Conservation (phyloP, 257 asterid species). For the Parsonsia alboflavescens region DNA sequence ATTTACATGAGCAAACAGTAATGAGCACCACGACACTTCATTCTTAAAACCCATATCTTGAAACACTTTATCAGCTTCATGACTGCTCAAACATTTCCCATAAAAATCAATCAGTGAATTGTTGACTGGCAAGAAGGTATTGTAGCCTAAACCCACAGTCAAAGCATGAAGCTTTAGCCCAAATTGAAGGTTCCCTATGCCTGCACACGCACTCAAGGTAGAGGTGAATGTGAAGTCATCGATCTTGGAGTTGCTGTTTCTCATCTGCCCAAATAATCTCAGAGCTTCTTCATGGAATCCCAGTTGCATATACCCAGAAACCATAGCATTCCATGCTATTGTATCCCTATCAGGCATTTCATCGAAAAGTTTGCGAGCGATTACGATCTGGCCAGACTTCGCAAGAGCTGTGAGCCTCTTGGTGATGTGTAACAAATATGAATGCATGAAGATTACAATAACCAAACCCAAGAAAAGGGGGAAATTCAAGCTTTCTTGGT, state of each 20-base stretch:
- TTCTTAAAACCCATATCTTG: constrained; percentile 50
- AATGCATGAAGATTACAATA: constrained; percentile 31
- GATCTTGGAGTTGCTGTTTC: constrained; percentile 30
- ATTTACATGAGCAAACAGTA: constrained; percentile 57
- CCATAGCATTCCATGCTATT: constrained; percentile 70
- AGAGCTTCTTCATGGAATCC: constrained; percentile 50
- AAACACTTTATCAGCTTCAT: constrained; percentile 46
- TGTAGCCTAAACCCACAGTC: constrained; percentile 39
- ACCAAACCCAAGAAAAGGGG: not conserved
- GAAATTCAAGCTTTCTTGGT: not conserved
- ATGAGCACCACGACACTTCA: constrained; percentile 78
- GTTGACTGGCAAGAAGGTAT: constrained; percentile 42
- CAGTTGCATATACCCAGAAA: constrained; percentile 49
- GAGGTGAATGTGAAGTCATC: constrained; percentile 66
- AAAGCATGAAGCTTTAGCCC: constrained; percentile 50
- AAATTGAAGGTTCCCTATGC: constrained; percentile 24
- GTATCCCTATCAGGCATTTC: constrained; percentile 57
- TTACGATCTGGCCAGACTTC: constrained; percentile 42
- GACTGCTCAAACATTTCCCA: constrained; percentile 49
- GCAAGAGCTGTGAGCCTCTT: constrained; percentile 40
- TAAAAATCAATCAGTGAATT: constrained; percentile 72
- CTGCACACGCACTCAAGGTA: constrained; percentile 44
- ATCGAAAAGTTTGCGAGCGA: constrained; percentile 64
- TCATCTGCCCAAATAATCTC: constrained; percentile 41
- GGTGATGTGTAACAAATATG: constrained; percentile 40